Base-by-base conservation (phyloP, 2,329 filamentous ascomycete genomes). In the Ilyonectria sp. region DNA sequence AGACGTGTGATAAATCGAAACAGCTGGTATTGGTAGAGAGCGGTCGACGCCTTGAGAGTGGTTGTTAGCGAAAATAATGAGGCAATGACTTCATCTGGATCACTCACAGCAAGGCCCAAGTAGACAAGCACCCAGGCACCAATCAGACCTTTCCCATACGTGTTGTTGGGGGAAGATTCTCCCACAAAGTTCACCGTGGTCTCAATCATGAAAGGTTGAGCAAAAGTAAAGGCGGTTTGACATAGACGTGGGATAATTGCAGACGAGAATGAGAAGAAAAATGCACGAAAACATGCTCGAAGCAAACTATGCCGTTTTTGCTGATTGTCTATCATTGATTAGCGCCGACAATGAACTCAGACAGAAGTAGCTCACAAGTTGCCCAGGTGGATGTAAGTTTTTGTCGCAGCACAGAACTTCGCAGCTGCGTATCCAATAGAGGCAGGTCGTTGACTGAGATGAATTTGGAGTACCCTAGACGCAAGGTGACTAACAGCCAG, bases 61-160 rank as follows among this genome's bases (percentile, higher is more conserved):
- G 9, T 11, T n/a, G 5, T 21, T 46, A 29, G 21, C 9, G 2
- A 37, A 37, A n/a, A 17, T 21, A 6, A 58, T 40, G 15, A 58
- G 5, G 49, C 21, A 9, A 23, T n/a, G 13, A 50, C 11, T 19
- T 7, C 19, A 37, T 40, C 4, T 21, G 33, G 35, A 8, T 15
- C 4, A 58, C 75, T 61, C 52, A 76, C 76, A 6, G 77, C 76
- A 11, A 80, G 73, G 1, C 78, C 78, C 8, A 77, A 21, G 54
- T 78, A 79, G 1, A 78, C 78, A n/a, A 80, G 29, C 13, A 70
- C 71, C 63, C 75, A 80, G 1, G 76, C 78, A 15, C 75, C 77
- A 13, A 79, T 76, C 1, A 79, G 65, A 1, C 73, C 78, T 43
- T 72, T 73, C 1, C 78, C 78, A 44, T 68, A 71, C n/a, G 59